Conservation (phyloP, 352 stramenopile genomes). For the Phytophthora colocasiae region DNA sequence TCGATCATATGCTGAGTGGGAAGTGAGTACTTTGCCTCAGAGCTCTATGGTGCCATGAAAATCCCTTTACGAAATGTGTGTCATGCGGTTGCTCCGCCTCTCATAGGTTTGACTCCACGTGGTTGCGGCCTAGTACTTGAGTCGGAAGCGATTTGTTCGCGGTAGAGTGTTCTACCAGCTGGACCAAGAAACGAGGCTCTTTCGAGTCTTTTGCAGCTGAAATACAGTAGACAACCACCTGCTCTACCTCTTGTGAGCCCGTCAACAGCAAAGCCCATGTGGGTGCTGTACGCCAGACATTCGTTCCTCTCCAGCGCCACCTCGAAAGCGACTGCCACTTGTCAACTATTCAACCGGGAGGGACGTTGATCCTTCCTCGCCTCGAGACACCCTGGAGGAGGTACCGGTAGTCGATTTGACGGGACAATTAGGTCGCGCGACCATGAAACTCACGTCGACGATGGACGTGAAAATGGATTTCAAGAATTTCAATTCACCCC, state of each 20-base stretch:
- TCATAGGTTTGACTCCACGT: neutral
- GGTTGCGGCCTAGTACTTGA: constrained; percentile 8
- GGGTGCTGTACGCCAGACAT: constrained; percentile 17
- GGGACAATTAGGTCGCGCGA: constrained; percentile 22
- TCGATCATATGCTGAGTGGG: constrained; percentile 10
- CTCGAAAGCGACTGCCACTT: constrained; percentile 17
- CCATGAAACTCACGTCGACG: constrained; percentile 20
- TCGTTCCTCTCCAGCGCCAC: neutral
- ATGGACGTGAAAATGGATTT: constrained; percentile 31
- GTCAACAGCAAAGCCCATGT: constrained; percentile 29
- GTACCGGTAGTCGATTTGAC: constrained; percentile 27
- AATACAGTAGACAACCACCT: neutral
- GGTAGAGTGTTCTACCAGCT: constrained; percentile 19
- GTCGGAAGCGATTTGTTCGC: neutral
- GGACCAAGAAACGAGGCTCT: constrained; percentile 2
- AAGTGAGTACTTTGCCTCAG: constrained; percentile 7
- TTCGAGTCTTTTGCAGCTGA: neutral
- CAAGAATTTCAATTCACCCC: constrained; percentile 21
- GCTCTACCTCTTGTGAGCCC: constrained; percentile 14
- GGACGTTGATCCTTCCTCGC: constrained; percentile 1
- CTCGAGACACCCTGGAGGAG: constrained; percentile 18
- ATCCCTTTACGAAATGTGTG: too few relatives aligned
- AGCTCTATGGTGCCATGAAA: constrained; percentile 1
- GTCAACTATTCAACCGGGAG: constrained; percentile 21
- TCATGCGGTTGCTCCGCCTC: constrained; percentile 2